Conservation (phyloP, 257 asterid species). For the Vinca minor region DNA sequence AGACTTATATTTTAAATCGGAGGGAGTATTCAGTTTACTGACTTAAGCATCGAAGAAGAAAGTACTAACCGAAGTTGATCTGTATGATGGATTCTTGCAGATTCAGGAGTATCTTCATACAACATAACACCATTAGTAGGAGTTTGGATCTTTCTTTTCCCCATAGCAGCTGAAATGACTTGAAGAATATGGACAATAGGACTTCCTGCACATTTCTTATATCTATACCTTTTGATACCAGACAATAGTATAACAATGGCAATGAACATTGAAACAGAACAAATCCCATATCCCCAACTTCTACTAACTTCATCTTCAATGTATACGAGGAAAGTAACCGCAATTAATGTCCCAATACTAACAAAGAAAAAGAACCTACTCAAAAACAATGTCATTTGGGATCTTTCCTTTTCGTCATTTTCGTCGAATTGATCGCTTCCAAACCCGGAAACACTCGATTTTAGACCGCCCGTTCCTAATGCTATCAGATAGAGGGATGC, state of each 20-base stretch:
- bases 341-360: conserved; percentile 33
- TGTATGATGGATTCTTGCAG: conserved; percentile 21
- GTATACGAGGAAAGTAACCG: conserved; percentile 38
- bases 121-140: conserved; percentile 18
- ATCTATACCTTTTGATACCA: conserved; percentile 29
- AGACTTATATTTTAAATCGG: too few species aligned
- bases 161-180: conserved; percentile 27
- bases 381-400: conserved; percentile 30
- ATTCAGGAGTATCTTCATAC: conserved; percentile 23
- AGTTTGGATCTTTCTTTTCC: conserved; percentile 26
- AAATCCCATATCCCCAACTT: conserved; percentile 41
- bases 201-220: conserved; percentile 29
- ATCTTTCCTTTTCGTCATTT: conserved; percentile 25
- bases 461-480: conserved; percentile 38
- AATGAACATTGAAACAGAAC: conserved; percentile 30
- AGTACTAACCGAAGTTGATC: conserved; percentile 29
- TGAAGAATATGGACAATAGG: conserved; percentile 29
- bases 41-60: too few species aligned
- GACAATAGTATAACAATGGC: conserved; percentile 27
- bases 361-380: conserved; percentile 40
- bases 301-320: conserved; percentile 33
- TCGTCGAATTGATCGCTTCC: conserved; percentile 41
- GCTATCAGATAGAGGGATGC: conserved; percentile 32
- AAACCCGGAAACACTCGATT: conserved; percentile 40
- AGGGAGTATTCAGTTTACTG: too few species aligned